Base-by-base conservation (phyloP, 2,329 filamentous ascomycete genomes). In the Camptophora hylomeconis region DNA sequence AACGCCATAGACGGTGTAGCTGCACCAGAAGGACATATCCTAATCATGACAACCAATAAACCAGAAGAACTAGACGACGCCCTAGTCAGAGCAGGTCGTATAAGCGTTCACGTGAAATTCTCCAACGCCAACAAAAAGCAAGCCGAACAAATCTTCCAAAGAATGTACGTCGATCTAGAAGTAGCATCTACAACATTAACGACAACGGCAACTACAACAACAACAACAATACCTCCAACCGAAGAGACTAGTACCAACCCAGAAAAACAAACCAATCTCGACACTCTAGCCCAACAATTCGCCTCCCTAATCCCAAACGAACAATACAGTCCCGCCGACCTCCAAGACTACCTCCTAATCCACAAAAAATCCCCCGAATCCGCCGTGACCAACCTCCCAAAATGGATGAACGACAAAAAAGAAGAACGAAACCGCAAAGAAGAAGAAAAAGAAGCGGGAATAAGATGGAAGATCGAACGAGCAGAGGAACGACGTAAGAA, bases 1-100 rank as follows among this genome's bases (percentile, higher is more conserved):
- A 92, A 92, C 51, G 77, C 78, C 33, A 82, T 92, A 21, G 81
- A 92, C 45, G 80, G 82, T 31, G 80, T 84, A 1, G 78, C 78
- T 1, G 79, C 74, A 3, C 78, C 81, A 43, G 80, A 87, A 54
- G 80, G 80, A 15, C 69, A 79, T 24, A 69, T 87, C 8, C 65
- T 87, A 11, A 75, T 87, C 56, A 83, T 86, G 76, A 86, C 80
- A 0, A 83, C 78, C 17, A 89, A 87, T 52, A 68, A 72, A 35
- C 75, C 76, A 3, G 74, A 86, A 42, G 63, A 69, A 9, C 67
- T 87, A 0, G 80, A 86, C 46, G 66, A 74, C 24, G 80, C 79
- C 0, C 63, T 89, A 5, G 74, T 84, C 27, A 65, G 80, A 0
- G 79, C 80, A 0, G 79, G 80, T 1, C 64, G 78, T 2, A 73